phyloP scores from a whole-genome alignment of 2,329 filamentous ascomycete species.

The Trichoderma sp. region DNA sequence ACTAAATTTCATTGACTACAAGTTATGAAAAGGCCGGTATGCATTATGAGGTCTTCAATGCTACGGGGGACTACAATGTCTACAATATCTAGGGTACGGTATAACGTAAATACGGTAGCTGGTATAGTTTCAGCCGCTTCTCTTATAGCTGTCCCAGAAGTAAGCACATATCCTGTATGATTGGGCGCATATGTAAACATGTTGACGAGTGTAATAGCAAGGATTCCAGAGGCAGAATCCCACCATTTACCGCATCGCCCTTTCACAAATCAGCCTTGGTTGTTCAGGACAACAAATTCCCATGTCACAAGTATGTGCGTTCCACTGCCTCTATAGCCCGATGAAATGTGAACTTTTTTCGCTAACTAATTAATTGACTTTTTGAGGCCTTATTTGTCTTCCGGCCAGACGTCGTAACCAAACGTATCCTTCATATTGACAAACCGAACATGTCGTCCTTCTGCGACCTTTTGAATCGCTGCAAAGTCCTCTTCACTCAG shows the following conservation, averaged over 20 bases:
- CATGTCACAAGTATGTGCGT: background rate
- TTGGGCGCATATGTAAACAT: background rate
- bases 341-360: background rate
- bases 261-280: background rate
- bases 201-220: background rate
- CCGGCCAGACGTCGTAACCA: conserved; percentile 16
- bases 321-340: background rate
- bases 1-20: background rate
- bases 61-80: too few species aligned
- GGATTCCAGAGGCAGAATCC: background rate
- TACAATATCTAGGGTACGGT: background rate
- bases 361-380: background rate
- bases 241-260: background rate
- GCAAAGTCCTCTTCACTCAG: background rate
- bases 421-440: conserved; percentile 18
- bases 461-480: conserved; percentile 11
- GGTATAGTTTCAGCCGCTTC: background rate
- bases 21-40: background rate
- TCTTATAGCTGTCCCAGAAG: too few species aligned
- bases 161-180: background rate
- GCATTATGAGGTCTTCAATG: background rate
- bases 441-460: conserved; percentile 6
- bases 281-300: background rate
- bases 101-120: background rate
- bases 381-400: background rate